These are phyloP conservation scores for Mycoemilia scoparia DNA, from an alignment of 192 early-diverging fungal species.

Conservation along the genomic window DNA sequence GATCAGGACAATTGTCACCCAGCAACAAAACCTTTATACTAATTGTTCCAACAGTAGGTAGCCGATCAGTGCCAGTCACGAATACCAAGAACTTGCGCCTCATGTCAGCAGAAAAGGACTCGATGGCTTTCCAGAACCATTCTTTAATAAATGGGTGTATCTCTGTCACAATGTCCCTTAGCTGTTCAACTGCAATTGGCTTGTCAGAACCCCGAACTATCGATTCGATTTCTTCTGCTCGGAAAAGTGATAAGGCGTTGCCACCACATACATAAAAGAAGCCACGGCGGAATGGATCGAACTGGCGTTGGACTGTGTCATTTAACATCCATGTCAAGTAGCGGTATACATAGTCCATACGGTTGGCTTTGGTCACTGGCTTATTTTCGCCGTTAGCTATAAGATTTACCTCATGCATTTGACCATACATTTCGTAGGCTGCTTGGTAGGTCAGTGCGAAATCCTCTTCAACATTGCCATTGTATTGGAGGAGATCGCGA, in stretches of 20 bases:
- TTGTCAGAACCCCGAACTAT: constrained; percentile 69
- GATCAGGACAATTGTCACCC: constrained; percentile 33
- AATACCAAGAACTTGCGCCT: constrained; percentile 69
- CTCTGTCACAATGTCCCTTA: constrained; percentile 31
- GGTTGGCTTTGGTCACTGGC: constrained; percentile 45
- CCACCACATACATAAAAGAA: constrained; percentile 78
- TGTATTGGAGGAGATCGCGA: constrained; percentile 64
- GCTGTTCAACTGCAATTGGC: constrained; percentile 36
- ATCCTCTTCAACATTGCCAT: constrained; percentile 65
- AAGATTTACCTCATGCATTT: constrained; percentile 42
- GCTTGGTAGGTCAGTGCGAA: constrained; percentile 69
- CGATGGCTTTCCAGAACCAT: constrained; percentile 71
- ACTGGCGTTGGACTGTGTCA: constrained; percentile 49
- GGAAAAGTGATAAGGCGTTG: constrained; percentile 68
- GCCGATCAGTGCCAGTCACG: constrained; percentile 81
- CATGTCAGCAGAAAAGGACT: constrained; percentile 38
- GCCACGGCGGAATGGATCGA: constrained; percentile 68
- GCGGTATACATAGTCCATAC: constrained; percentile 59
- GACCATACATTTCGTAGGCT: constrained; percentile 50
- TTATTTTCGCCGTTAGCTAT: constrained; percentile 38
- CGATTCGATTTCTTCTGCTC: constrained; percentile 83
- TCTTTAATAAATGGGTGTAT: too few species aligned
- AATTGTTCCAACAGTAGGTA: constrained; percentile 61
- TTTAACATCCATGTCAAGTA: constrained; percentile 73
- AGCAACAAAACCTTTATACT: constrained; percentile 52